Base-by-base conservation (phyloP, 2,329 filamentous ascomycete genomes). In the Hypoxylon sp. region DNA sequence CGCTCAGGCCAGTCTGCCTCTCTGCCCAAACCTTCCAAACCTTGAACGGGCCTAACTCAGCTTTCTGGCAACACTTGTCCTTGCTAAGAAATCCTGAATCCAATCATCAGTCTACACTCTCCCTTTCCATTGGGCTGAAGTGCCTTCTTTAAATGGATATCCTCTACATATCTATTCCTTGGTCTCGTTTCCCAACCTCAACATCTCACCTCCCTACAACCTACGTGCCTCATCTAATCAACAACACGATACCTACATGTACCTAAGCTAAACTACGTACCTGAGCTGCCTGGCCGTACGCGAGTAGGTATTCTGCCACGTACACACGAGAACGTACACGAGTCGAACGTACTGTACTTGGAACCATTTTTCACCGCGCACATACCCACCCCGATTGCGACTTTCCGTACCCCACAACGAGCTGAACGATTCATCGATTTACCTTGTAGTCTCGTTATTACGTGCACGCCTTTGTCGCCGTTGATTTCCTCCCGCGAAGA, bases 81-180 rank as follows among this genome's bases (percentile, higher is more conserved):
- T 53, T 29, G 43, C 21, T 24, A 15, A n/a, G 20, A 10, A 23
- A 58, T 18, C 35, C 3, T 40, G 15, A 53, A 49, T 31, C 37
- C 31, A 52, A 48, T 40, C 38, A n/a, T n/a, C n/a, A n/a, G n/a
- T n/a, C n/a, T n/a, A n/a, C 42, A 48, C 29, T 52, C 49, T 46
- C 13, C 13, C 20, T 40, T 40, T 17, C 37, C 23, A 21, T 42
- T 42, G 38, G 21, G 38, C 15, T 24, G 38, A 24, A 23, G 20
- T 20, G 20, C 8, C 9, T n/a, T 15, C 15, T 15, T 3, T 17
- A 37, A 5, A 15, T 24, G 4, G n/a, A 6, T 26, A n/a, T 42
- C 24, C 20, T 20, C 26, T 48, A 35, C 43, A 38, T 42, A 38
- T 21, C n/a, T 42, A 31, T 48, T 17, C 31, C 43, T 37, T 29